Evolutionary conservation across 495 filamentous ascomycete genomes (phyloP).

Genomic region (Cercophora samala): DNA sequence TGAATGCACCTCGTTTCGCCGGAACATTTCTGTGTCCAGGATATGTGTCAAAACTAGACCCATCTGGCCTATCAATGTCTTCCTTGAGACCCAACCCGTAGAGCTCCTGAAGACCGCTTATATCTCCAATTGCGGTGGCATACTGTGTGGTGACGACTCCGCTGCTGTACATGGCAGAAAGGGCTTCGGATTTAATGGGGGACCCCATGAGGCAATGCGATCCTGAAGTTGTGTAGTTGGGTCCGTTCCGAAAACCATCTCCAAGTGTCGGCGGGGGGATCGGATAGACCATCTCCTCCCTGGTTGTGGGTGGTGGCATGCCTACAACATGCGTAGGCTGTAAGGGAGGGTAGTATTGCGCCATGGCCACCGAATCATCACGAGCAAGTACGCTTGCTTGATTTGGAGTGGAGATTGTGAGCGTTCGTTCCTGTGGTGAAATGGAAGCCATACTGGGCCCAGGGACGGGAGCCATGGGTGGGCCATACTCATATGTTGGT

Average conservation of each 20-base stretch:
- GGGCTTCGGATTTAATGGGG: conserved; percentile 4
- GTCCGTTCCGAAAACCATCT: background rate
- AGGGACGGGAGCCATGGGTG: conserved; percentile 23
- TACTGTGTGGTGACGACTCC: background rate
- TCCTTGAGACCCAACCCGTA: background rate
- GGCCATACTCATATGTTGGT: conserved; percentile 35
- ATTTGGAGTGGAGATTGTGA: conserved; percentile 12
- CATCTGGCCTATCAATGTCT: background rate
- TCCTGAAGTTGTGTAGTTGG: background rate
- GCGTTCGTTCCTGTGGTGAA: background rate
- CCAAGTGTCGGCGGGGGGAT: conserved; percentile 11
- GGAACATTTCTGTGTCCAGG: conserved; percentile 25
- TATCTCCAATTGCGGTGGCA: background rate
- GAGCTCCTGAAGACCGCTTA: background rate
- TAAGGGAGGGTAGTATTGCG: conserved; percentile 39
- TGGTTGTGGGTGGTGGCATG: conserved; percentile 37
- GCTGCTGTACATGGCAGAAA: background rate
- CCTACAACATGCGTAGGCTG: conserved; percentile 37
- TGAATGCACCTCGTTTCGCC: conserved; percentile 48
- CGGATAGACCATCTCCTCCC: conserved; percentile 50
- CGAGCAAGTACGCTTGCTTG: conserved; percentile 30
- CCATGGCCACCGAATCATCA: conserved; percentile 30
- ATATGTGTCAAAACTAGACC: conserved; percentile 14
- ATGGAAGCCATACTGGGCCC: background rate
- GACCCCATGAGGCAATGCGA: background rate